Percentiles rank a stretch among this genome's conserved stretches.
phyloP scores from a whole-genome alignment of 2,329 filamentous ascomycete species.

The Fonsecaea nubica region DNA sequence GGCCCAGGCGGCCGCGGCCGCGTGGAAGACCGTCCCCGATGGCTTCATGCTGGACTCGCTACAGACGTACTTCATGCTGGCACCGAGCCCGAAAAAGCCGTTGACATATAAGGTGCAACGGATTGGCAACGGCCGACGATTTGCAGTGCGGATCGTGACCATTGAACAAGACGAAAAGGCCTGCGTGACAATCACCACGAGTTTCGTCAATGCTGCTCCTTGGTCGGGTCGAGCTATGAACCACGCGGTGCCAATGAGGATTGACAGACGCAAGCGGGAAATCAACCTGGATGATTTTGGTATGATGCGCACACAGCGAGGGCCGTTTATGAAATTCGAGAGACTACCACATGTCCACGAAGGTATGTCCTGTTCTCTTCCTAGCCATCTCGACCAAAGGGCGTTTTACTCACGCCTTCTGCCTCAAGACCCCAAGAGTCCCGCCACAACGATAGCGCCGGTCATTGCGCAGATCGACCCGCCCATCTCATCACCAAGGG shows the following conservation, averaged over 20 bases:
- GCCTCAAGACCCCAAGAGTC: slow-evolving; percentile 22
- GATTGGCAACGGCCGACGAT: slow-evolving; percentile 35
- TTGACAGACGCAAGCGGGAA: slow-evolving; percentile 16
- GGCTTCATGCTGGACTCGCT: slow-evolving; percentile 36
- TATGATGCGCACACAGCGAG: slow-evolving; percentile 16
- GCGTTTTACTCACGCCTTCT: not conserved
- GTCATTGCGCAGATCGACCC: slow-evolving; percentile 36
- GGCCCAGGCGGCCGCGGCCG: slow-evolving; percentile 35
- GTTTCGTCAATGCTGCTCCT: slow-evolving; percentile 30
- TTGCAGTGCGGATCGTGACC: slow-evolving; percentile 33
- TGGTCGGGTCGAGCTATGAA: slow-evolving; percentile 38
- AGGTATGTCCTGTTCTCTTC: slow-evolving; percentile 8
- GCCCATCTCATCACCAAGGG: slow-evolving; percentile 29
- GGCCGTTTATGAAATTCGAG: slow-evolving; percentile 40
- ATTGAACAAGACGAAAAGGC: slow-evolving; percentile 32
- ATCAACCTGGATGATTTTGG: slow-evolving; percentile 40
- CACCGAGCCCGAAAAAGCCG: slow-evolving; percentile 27
- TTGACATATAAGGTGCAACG: slow-evolving; percentile 35
- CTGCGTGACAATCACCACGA: slow-evolving; percentile 30
- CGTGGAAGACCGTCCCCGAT: slow-evolving; percentile 35
- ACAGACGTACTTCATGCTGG: slow-evolving; percentile 38
- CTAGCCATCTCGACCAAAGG: too few relatives aligned
- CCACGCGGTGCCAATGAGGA: slow-evolving; percentile 29
- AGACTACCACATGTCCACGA: slow-evolving; percentile 35
- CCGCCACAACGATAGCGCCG: slow-evolving; percentile 30